Percentiles rank a stretch among this genome's conserved stretches.
Evolutionary conservation across 2,329 filamentous ascomycete genomes (phyloP).

Genomic region (Claviceps cyperi): DNA sequence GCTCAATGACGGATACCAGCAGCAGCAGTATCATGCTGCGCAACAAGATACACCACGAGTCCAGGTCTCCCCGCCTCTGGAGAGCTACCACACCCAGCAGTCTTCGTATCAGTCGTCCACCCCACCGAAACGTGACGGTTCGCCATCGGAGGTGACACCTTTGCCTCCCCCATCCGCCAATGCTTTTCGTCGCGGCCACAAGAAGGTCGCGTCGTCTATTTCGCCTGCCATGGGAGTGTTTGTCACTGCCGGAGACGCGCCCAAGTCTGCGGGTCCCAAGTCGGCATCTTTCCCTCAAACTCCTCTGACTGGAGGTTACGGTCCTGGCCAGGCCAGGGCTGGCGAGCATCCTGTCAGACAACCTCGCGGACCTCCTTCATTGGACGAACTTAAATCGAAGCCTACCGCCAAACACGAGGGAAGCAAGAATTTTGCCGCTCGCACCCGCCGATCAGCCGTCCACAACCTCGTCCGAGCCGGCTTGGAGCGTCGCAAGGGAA

Average conservation of each 20-base stretch:
- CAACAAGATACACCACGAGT: conserved; percentile 52
- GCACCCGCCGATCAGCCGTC: conserved; percentile 81
- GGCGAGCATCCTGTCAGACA: conserved; percentile 91
- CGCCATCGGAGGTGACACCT: conserved; percentile 52
- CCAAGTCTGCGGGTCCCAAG: conserved; percentile 56
- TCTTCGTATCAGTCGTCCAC: conserved; percentile 46
- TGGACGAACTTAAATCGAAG: conserved; percentile 81
- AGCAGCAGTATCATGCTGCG: conserved; percentile 23
- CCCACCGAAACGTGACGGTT: conserved; percentile 51
- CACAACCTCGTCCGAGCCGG: conserved; percentile 85
- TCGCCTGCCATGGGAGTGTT: conserved; percentile 25
- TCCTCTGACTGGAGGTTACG: conserved; percentile 72
- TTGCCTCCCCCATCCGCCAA: conserved; percentile 80
- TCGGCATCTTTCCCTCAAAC: conserved; percentile 68
- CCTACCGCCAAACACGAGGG: conserved; percentile 89
- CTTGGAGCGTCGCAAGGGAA: conserved; percentile 68
- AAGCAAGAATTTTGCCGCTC: conserved; percentile 92
- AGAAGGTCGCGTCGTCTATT: conserved; percentile 65
- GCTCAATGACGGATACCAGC: conserved; percentile 16
- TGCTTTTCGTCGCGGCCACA: conserved; percentile 85
- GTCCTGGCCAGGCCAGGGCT: conserved; percentile 80
- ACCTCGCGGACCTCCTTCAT: conserved; percentile 76
- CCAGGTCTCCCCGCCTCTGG: conserved; percentile 68
- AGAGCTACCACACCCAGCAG: conserved; percentile 35
- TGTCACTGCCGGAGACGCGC: conserved; percentile 26